phyloP scores from a whole-genome alignment of 805 yeast genomes.

The Naumovozyma baii region DNA sequence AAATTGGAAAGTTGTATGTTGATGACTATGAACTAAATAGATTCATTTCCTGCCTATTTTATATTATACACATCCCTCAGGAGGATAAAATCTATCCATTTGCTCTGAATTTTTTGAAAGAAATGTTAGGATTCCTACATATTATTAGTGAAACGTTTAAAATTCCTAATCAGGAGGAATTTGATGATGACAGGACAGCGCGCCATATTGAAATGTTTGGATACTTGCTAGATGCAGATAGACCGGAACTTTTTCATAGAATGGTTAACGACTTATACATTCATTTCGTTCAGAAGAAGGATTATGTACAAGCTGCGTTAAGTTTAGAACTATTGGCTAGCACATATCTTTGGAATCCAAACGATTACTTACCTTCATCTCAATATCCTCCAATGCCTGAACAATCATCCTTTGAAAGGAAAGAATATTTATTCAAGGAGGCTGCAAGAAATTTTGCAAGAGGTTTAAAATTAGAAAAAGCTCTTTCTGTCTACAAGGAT shows the following conservation, averaged over 20 bases:
- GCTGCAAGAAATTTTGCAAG: constrained; percentile 60
- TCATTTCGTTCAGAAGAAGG: constrained; percentile 47
- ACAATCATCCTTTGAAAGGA: constrained; percentile 72
- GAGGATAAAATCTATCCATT: constrained; percentile 54
- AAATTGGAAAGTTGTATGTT: constrained; percentile 16
- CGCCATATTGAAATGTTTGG: constrained; percentile 67
- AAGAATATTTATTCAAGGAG: constrained; percentile 58
- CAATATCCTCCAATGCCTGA: constrained; percentile 65
- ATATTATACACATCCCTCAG: constrained; percentile 28
- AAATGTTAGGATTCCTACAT: constrained; percentile 50
- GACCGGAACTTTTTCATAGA: constrained; percentile 72
- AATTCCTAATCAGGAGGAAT: constrained; percentile 75
- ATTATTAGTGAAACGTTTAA: constrained; percentile 56
- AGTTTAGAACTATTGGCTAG: constrained; percentile 69
- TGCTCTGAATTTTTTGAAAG: constrained; percentile 42
- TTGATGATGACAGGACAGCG: constrained; percentile 79
- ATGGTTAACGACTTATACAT: constrained; percentile 68
- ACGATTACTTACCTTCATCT: constrained; percentile 44
- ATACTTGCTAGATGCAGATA: constrained; percentile 64
- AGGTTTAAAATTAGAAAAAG: constrained; percentile 72
- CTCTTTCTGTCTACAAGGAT: constrained; percentile 69
- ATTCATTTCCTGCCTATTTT: constrained; percentile 12
- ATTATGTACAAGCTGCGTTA: constrained; percentile 74
- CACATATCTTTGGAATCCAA: constrained; percentile 66
- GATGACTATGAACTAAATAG: constrained; percentile 19